phyloP scores from a whole-genome alignment of 176 grass and related monocot species.

The Oryza meyeriana region DNA sequence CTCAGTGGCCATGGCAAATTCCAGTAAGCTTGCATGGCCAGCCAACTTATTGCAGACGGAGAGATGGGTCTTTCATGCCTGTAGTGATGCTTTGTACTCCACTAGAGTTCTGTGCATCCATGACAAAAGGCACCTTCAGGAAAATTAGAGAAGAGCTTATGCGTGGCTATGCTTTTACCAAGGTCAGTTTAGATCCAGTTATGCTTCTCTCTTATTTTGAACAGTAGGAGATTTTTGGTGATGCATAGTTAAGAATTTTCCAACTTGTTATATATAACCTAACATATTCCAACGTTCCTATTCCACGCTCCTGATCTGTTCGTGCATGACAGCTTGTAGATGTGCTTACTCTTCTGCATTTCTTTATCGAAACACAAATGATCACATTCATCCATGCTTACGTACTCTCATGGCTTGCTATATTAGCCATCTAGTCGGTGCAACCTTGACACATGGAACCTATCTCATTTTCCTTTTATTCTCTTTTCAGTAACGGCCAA shows the following conservation, averaged over 20 bases:
- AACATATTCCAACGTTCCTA: neutral
- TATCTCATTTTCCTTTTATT: constrained; percentile 14
- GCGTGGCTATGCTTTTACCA: constrained; percentile 58
- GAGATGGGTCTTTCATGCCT: constrained; percentile 56
- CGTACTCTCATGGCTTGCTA: neutral
- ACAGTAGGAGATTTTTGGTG: neutral
- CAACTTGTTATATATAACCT: neutral
- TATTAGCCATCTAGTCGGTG: neutral
- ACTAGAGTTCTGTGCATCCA: constrained; percentile 56
- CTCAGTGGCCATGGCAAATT: constrained; percentile 55
- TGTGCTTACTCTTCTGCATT: neutral
- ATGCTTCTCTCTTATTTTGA: neutral
- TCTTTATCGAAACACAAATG: neutral
- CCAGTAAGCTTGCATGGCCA: constrained; percentile 51
- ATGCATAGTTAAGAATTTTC: neutral
- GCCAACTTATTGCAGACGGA: constrained; percentile 6
- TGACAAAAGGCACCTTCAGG: constrained; percentile 50
- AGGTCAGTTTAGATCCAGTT: constrained; percentile 28
- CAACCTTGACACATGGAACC: neutral
- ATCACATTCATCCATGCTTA: neutral
- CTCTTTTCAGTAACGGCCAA: neutral
- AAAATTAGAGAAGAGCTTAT: constrained; percentile 64
- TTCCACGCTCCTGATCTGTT: neutral
- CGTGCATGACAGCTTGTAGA: neutral
- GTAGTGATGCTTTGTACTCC: constrained; percentile 75